These are phyloP conservation scores for Margaritispora aquatica DNA, from an alignment of 495 filamentous ascomycete genomes.

Conservation along the genomic window DNA sequence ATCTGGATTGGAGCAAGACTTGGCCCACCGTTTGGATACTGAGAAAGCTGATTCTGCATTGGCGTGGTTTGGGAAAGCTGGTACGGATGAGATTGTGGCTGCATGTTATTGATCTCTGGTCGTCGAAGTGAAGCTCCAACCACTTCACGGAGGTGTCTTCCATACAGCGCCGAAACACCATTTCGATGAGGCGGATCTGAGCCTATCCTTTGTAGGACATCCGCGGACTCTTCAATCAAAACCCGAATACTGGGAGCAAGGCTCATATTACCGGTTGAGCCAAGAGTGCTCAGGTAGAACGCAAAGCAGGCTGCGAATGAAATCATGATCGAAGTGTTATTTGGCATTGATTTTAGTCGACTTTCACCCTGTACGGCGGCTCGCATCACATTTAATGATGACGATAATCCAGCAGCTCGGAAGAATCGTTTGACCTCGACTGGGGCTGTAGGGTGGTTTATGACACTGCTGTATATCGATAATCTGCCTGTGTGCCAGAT, in stretches of 20 bases:
- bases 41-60: neutral
- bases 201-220: constrained; percentile 63
- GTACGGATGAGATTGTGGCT: neutral
- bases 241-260: constrained; percentile 61
- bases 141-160: constrained; percentile 53
- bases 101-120: neutral
- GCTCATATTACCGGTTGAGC: constrained; percentile 31
- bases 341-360: constrained; percentile 67
- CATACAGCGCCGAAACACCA: constrained; percentile 55
- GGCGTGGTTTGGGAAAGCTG: neutral
- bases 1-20: neutral
- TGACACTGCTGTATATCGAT: constrained; percentile 67
- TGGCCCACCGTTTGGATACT: neutral
- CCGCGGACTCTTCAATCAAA: constrained; percentile 63
- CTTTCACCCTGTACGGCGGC: constrained; percentile 65
- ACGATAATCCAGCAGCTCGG: constrained; percentile 60
- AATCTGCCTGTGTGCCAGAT: too few relatives aligned
- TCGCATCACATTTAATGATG: constrained; percentile 66
- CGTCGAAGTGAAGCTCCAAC: constrained; percentile 32
- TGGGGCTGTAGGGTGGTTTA: constrained; percentile 68
- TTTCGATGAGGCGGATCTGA: constrained; percentile 56
- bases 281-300: constrained; percentile 54
- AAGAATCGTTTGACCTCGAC: constrained; percentile 66
- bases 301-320: constrained; percentile 69
- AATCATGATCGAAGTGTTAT: constrained; percentile 73